phyloP scores from a whole-genome alignment of 2,329 filamentous ascomycete species.

The Exophiala mesophila region DNA sequence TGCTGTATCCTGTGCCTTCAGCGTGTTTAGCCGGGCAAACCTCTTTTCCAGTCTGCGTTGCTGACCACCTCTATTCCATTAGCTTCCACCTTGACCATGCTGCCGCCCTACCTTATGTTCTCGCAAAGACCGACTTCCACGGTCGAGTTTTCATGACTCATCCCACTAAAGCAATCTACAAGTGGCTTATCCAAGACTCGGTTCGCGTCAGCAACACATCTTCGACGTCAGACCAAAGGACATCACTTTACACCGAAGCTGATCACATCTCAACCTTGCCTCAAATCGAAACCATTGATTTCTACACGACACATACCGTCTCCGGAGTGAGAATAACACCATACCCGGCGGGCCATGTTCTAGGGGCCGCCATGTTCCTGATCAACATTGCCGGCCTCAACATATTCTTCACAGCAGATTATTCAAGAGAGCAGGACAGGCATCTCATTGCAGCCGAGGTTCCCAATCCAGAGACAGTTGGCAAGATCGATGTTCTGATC shows the following conservation, averaged over 20 bases:
- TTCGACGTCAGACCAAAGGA: conserved; percentile 57
- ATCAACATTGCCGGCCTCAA: conserved; percentile 96
- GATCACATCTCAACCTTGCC: conserved; percentile 92
- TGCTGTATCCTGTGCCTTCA: too few species aligned
- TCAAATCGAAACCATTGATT: conserved; percentile 94
- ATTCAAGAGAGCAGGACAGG: conserved; percentile 89
- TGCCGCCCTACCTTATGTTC: conserved; percentile 94
- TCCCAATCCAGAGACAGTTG: conserved; percentile 61
- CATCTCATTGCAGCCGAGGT: conserved; percentile 93
- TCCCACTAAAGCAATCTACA: conserved; percentile 98
- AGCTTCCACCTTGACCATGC: conserved; percentile 99
- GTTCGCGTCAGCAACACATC: conserved; percentile 76
- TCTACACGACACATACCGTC: conserved; percentile 95
- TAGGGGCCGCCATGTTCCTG: conserved; percentile 96
- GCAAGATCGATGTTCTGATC: conserved; percentile 89
- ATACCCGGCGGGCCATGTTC: conserved; percentile 94
- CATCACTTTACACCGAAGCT: conserved; percentile 82
- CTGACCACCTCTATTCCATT: conserved; percentile 6
- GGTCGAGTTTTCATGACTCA: conserved; percentile 99
- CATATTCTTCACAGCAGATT: conserved; percentile 96
- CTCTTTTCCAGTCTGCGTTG: neutral
- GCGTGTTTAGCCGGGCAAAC: too few species aligned
- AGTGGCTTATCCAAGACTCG: conserved; percentile 97
- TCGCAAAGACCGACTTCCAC: conserved; percentile 96
- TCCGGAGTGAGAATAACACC: conserved; percentile 95